phyloP scores from a whole-genome alignment of 805 yeast genomes.

The Barnettozyma pratensis region DNA sequence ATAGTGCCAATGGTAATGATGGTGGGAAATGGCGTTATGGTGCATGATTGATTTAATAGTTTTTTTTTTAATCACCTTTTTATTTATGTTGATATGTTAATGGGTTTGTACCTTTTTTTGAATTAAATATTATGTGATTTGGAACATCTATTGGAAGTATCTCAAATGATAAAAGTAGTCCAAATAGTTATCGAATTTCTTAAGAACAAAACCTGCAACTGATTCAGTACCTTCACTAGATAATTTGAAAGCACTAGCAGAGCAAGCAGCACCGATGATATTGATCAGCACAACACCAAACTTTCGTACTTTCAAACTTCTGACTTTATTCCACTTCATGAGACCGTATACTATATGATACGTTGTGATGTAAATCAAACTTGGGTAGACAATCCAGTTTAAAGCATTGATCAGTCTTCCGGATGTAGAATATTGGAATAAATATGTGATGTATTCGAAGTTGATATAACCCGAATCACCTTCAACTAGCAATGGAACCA shows the following conservation, averaged over 20 bases:
- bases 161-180: constrained; percentile 6
- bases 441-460: constrained; percentile 45
- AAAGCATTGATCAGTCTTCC: constrained; percentile 22
- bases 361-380: constrained; percentile 33
- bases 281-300: constrained; percentile 40
- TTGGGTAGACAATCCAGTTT: constrained; percentile 29
- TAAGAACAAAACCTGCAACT: constrained; percentile 13
- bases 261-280: constrained; percentile 31
- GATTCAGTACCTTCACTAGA: constrained; percentile 4
- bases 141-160: not conserved
- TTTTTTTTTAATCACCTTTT: not conserved
- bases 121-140: not conserved
- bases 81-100: not conserved
- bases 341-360: constrained; percentile 57
- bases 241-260: constrained; percentile 29
- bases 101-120: not conserved
- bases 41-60: not conserved
- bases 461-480: constrained; percentile 60
- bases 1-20: not conserved
- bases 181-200: constrained; percentile 17
- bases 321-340: constrained; percentile 39
- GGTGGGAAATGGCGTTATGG: constrained; percentile 7
- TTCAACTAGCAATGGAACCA: constrained; percentile 47
- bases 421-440: constrained; percentile 23
- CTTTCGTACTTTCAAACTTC: constrained; percentile 35